Percentiles rank a stretch among this genome's conserved stretches.
Evolutionary conservation across 805 yeast genomes (phyloP).

Genomic region (Wickerhamomyces tratensis): DNA sequence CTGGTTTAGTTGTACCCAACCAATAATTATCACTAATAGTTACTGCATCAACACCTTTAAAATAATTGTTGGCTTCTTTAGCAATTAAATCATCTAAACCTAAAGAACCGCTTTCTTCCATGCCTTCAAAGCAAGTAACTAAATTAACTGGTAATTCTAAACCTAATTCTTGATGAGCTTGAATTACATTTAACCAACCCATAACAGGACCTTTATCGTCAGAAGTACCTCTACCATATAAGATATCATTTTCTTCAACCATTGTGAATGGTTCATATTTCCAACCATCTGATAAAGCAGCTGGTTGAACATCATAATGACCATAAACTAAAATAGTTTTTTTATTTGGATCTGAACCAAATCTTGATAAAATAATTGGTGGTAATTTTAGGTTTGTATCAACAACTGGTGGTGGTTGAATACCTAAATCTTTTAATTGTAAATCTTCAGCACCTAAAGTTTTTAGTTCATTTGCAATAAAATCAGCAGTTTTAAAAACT

Average conservation of each 20-base stretch:
- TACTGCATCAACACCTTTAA: constrained; percentile 85
- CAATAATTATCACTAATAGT: constrained; percentile 97
- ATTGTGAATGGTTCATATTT: constrained; percentile 80
- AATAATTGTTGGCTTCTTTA: constrained; percentile 68
- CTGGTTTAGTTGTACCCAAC: constrained; percentile 97
- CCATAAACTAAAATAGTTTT: constrained; percentile 90
- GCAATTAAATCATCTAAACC: constrained; percentile 83
- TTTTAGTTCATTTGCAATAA: constrained; percentile 59
- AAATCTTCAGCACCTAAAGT: constrained; percentile 75
- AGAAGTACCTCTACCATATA: constrained; percentile 90
- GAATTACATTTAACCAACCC: constrained; percentile 90
- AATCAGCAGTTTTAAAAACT: constrained; percentile 85
- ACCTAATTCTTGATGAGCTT: constrained; percentile 82
- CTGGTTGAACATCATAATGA: constrained; percentile 99
- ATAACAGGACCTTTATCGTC: constrained; percentile 98
- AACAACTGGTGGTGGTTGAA: constrained; percentile 85
- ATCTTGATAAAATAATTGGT: constrained; percentile 87
- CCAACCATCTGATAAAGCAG: constrained; percentile 91
- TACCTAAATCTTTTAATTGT: constrained; percentile 74
- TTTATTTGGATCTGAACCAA: constrained; percentile 73
- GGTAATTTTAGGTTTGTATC: constrained; percentile 68
- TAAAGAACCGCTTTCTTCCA: constrained; percentile 96
- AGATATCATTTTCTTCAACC: constrained; percentile 55
- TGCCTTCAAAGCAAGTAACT: constrained; percentile 92
- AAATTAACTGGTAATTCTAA: constrained; percentile 90